phyloP scores from a whole-genome alignment of 345 rosid species.

The sweet orange (Citrus sinensis) region DNA sequence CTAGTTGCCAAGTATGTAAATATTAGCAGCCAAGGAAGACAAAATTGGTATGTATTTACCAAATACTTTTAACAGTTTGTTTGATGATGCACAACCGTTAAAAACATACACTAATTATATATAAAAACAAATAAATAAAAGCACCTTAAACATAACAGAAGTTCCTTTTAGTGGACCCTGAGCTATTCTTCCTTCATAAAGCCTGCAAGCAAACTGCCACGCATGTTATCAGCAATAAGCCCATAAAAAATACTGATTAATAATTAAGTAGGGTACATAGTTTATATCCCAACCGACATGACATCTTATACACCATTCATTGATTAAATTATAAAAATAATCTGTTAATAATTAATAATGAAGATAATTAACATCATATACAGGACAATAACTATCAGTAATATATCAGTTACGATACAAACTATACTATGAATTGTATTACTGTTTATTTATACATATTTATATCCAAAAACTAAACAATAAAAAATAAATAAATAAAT shows the following conservation, averaged over 20 bases:
- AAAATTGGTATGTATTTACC: not conserved
- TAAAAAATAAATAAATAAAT: not conserved
- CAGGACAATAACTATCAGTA: too few relatives aligned
- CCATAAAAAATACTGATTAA: constrained; percentile 10
- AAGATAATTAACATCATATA: too few relatives aligned
- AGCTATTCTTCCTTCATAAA: constrained; percentile 87
- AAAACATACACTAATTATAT: not conserved
- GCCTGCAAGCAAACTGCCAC: constrained; percentile 72
- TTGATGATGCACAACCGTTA: not conserved
- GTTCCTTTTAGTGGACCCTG: constrained; percentile 72
- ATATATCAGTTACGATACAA: too few relatives aligned
- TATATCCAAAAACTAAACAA: too few relatives aligned
- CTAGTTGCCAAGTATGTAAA: not conserved
- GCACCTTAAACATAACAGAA: constrained; percentile 71
- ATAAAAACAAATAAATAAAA: constrained; percentile 3
- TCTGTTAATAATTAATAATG: too few relatives aligned
- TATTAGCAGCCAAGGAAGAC: too few relatives aligned
- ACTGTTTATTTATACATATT: too few relatives aligned
- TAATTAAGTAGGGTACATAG: too few relatives aligned
- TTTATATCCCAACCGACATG: too few relatives aligned
- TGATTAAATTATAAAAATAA: too few relatives aligned
- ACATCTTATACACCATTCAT: too few relatives aligned
- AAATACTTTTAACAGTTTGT: not conserved
- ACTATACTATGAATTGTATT: too few relatives aligned
- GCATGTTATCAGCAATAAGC: constrained; percentile 31